Conservation (phyloP, 2,329 filamentous ascomycete species). For the Parastagonospora nodorum region DNA sequence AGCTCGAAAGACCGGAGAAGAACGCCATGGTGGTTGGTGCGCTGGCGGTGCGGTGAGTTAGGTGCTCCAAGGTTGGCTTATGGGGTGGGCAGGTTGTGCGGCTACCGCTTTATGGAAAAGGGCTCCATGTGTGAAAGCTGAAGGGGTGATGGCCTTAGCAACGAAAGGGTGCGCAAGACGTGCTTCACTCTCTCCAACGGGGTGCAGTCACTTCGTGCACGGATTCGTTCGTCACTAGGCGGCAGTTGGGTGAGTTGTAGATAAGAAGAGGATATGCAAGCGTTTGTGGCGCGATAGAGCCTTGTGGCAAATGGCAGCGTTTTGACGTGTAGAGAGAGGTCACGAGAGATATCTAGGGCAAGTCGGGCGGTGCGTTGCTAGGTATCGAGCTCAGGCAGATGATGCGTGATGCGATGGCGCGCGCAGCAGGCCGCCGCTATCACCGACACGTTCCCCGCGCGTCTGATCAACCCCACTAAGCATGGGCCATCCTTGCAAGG, state of each 20-base stretch:
- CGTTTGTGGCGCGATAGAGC: constrained; percentile 1
- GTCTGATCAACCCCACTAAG: constrained; percentile 17
- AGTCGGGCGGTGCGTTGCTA: constrained; percentile 17
- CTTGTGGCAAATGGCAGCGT: constrained; percentile 23
- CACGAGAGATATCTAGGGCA: constrained; percentile 24
- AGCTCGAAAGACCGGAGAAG: constrained; percentile 70
- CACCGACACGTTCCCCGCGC: constrained; percentile 15
- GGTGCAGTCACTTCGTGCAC: not conserved
- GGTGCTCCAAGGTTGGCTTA: constrained; percentile 6
- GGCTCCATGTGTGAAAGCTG: constrained; percentile 33
- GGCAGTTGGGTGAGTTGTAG: constrained; percentile 5
- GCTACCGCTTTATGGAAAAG: constrained; percentile 32
- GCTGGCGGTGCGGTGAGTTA: constrained; percentile 8
- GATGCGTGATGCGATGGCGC: constrained; percentile 29
- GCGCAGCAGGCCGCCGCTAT: constrained; percentile 16
- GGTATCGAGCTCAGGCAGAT: constrained; percentile 28
- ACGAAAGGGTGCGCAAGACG: not conserved
- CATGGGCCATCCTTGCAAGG: not conserved
- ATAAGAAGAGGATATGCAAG: constrained; percentile 1
- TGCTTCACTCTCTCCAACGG: constrained; percentile 1
- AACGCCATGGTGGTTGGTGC: constrained; percentile 61
- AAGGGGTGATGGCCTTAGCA: constrained; percentile 3
- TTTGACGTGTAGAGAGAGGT: constrained; percentile 20
- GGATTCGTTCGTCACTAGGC: not conserved
- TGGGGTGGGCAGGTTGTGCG: constrained; percentile 29